Evolutionary conservation across 1,284 basidiomycete species (phyloP).

Genomic region (Inonotus hispidus): DNA sequence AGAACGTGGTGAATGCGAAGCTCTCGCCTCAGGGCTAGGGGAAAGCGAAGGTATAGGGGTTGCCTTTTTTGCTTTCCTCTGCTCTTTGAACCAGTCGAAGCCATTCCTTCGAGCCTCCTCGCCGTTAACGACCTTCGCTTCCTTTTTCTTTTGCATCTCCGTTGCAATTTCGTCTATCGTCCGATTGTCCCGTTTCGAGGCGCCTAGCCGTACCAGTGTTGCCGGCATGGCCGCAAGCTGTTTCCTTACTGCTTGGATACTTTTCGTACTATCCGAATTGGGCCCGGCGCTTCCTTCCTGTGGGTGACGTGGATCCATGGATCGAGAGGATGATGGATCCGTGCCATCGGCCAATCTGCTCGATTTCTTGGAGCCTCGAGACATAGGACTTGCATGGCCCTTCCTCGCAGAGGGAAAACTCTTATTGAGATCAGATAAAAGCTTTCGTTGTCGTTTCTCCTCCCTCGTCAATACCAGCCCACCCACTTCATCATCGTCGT

Average conservation of each 20-base stretch:
- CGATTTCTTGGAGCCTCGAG: not conserved
- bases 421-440: constrained; percentile 41
- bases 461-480: constrained; percentile 60
- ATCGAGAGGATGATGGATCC: constrained; percentile 56
- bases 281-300: not conserved
- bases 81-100: constrained; percentile 61
- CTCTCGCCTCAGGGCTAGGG: constrained; percentile 29
- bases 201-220: constrained; percentile 63
- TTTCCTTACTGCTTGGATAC: constrained; percentile 40
- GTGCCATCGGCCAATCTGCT: constrained; percentile 1
- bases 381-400: not conserved
- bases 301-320: not conserved
- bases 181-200: constrained; percentile 67
- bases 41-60: constrained; percentile 23
- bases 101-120: constrained; percentile 64
- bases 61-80: constrained; percentile 35
- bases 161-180: constrained; percentile 75
- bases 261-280: not conserved
- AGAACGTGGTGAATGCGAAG: constrained; percentile 24
- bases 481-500: constrained; percentile 41
- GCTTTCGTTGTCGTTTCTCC: constrained; percentile 62
- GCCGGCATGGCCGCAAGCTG: constrained; percentile 58
- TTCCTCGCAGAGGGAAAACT: constrained; percentile 29
- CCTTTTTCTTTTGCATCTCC: constrained; percentile 52
- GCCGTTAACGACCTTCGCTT: constrained; percentile 54